Percentiles rank a stretch among this genome's conserved stretches.
Evolutionary conservation across 1,284 basidiomycete species (phyloP).

Genomic region (Schizophyllum amplum): DNA sequence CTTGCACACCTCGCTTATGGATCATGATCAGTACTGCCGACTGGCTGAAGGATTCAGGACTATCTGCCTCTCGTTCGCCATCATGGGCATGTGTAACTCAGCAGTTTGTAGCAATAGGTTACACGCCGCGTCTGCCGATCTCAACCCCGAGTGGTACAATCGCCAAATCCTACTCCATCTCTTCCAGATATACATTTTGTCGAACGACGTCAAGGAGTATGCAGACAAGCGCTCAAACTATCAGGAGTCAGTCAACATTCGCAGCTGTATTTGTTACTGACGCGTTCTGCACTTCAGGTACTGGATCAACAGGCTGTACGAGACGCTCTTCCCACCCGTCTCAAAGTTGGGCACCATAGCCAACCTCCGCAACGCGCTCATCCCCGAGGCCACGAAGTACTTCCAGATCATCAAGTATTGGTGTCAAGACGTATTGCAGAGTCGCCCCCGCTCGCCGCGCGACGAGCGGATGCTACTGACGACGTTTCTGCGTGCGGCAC

Average conservation of each 20-base stretch:
- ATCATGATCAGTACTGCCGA: conserved; percentile 27
- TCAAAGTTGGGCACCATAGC: conserved; percentile 26
- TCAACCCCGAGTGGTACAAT: conserved; percentile 28
- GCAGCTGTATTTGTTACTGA: conserved; percentile 2
- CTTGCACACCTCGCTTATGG: conserved; percentile 16
- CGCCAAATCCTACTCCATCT: conserved; percentile 34
- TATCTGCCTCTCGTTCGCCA: conserved; percentile 27
- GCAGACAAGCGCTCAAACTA: conserved; percentile 1
- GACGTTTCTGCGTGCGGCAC: conserved; percentile 4
- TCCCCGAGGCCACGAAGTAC: conserved; percentile 28
- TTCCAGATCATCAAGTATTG: conserved; percentile 31
- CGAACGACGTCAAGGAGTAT: conserved; percentile 13
- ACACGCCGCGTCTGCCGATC: conserved; percentile 22
- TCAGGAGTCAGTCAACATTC: not conserved
- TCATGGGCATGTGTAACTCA: conserved; percentile 28
- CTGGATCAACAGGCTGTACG: conserved; percentile 31
- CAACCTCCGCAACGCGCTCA: conserved; percentile 16
- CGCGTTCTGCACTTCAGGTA: conserved; percentile 17
- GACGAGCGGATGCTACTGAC: not conserved
- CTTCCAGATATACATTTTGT: conserved; percentile 39
- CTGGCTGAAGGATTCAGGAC: conserved; percentile 26
- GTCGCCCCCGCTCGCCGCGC: not conserved
- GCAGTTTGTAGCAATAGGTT: conserved; percentile 25
- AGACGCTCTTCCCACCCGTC: conserved; percentile 30
- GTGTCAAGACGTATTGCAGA: conserved; percentile 25